phyloP scores from a whole-genome alignment of 441 rosid genomes.

The Adansonia madagascariensis region DNA sequence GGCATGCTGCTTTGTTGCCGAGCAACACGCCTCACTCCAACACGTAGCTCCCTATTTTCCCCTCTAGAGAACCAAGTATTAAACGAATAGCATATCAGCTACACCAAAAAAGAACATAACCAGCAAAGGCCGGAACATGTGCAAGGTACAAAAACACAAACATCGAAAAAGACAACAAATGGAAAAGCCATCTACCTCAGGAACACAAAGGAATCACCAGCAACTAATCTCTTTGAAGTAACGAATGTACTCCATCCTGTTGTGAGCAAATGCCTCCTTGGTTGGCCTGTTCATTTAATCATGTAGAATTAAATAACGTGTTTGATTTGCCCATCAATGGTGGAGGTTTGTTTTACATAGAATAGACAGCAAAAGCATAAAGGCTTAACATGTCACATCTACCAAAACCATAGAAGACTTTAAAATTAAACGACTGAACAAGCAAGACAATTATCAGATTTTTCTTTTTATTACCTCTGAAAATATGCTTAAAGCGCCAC shows the following conservation, averaged over 20 bases:
- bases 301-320: neutral
- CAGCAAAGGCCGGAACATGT: neutral
- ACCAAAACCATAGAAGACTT: neutral
- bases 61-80: constrained; percentile 45
- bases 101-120: neutral
- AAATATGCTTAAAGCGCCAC: constrained; percentile 76
- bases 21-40: constrained; percentile 62
- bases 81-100: neutral
- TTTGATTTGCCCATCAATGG: neutral
- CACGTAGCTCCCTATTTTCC: constrained; percentile 56
- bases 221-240: constrained; percentile 64
- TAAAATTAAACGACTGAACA: neutral
- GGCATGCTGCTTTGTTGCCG: constrained; percentile 66
- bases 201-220: constrained; percentile 69
- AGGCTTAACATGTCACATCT: neutral
- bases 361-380: neutral
- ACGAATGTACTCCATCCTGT: constrained; percentile 82
- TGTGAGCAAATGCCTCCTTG: constrained; percentile 71
- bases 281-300: constrained; percentile 55
- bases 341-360: neutral
- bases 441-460: neutral
- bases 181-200: constrained; percentile 46
- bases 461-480: constrained; percentile 51
- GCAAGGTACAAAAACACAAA: neutral
- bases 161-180: neutral